phyloP scores from a whole-genome alignment of 2,329 filamentous ascomycete species.

The Cordyceps cicadae region DNA sequence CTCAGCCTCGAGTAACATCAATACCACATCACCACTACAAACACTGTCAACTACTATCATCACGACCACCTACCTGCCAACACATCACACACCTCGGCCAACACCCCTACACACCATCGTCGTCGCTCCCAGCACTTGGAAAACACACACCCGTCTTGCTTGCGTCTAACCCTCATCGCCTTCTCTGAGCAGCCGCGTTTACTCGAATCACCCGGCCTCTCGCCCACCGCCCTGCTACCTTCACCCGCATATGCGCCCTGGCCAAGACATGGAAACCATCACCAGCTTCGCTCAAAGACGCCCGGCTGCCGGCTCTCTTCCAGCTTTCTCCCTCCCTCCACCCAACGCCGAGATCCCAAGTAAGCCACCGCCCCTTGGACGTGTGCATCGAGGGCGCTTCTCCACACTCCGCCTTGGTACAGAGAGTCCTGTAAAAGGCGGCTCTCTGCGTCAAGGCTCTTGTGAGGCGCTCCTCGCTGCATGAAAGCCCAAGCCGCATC shows the following conservation, averaged over 20 bases:
- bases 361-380: conserved; percentile 16
- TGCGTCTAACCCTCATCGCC: too few relatives aligned
- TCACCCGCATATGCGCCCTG: neutral
- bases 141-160: too few relatives aligned
- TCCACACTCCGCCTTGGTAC: neutral
- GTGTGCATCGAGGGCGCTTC: neutral
- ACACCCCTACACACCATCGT: neutral
- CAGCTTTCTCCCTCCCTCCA: conserved; percentile 29
- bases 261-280: conserved; percentile 21
- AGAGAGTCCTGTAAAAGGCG: neutral
- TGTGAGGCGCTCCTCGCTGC: too few relatives aligned
- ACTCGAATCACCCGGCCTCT: neutral
- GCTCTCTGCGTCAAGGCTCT: too few relatives aligned
- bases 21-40: too few relatives aligned
- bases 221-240: too few relatives aligned
- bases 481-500: neutral
- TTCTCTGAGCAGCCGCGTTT: neutral
- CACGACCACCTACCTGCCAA: too few relatives aligned
- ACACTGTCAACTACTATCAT: too few relatives aligned
- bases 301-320: conserved; percentile 25
- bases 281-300: conserved; percentile 28
- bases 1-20: too few relatives aligned
- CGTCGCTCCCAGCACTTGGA: too few relatives aligned
- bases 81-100: neutral
- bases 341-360: conserved; percentile 29